phyloP scores from a whole-genome alignment of 495 filamentous ascomycete species.

The Hypoxylon trugodes region DNA sequence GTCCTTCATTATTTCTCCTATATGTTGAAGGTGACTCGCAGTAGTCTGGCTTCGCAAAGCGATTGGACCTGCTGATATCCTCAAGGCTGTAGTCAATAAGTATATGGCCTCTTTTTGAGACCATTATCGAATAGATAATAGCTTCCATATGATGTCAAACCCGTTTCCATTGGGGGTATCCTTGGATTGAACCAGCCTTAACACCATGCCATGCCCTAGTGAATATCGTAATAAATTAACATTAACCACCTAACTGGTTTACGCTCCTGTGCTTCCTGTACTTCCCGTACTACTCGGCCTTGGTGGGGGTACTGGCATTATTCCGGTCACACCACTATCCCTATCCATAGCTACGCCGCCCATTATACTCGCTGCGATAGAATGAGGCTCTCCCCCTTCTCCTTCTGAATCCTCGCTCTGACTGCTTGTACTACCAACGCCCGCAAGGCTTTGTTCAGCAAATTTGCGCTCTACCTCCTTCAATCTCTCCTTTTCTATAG shows the following conservation, averaged over 20 bases:
- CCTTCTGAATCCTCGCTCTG: slow-evolving; percentile 45
- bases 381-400: slow-evolving; percentile 33
- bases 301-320: slow-evolving; percentile 47
- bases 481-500: slow-evolving; percentile 58
- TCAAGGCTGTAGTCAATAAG: too few relatives aligned
- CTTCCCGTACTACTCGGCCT: slow-evolving; percentile 52
- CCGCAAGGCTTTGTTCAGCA: slow-evolving; percentile 49
- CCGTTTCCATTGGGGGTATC: slow-evolving; percentile 12
- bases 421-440: slow-evolving; percentile 37
- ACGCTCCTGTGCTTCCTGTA: slow-evolving; percentile 38
- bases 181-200: slow-evolving; percentile 21
- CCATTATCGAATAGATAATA: not conserved
- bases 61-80: too few relatives aligned
- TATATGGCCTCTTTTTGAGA: too few relatives aligned
- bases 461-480: slow-evolving; percentile 50
- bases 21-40: too few relatives aligned
- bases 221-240: not conserved
- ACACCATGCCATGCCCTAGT: slow-evolving; percentile 15
- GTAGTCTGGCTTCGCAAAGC: too few relatives aligned
- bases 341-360: slow-evolving; percentile 57
- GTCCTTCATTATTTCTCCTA: too few relatives aligned
- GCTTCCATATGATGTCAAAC: not conserved
- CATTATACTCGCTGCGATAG: slow-evolving; percentile 41
- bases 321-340: slow-evolving; percentile 35
- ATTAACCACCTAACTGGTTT: slow-evolving; percentile 15